Conservation (phyloP, 2,329 filamentous ascomycete species). For the Colletotrichum gloeosporioides region DNA sequence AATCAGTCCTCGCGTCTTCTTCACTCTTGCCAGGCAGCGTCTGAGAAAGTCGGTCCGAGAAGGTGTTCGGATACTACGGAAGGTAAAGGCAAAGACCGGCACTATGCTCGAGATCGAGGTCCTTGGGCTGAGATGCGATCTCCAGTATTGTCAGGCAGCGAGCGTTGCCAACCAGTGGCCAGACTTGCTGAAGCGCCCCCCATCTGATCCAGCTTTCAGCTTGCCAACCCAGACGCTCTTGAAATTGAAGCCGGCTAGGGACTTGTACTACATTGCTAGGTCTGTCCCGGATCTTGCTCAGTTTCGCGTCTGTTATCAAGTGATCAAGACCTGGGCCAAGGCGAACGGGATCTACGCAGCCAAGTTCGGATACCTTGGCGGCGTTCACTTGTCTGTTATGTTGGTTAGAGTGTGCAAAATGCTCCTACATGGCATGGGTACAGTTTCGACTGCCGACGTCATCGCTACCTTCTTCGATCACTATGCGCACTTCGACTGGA, state of each 20-base stretch:
- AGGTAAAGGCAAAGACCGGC: constrained; percentile 62
- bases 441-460: constrained; percentile 54
- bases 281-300: constrained; percentile 63
- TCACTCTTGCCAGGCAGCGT: constrained; percentile 60
- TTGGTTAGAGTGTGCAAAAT: constrained; percentile 66
- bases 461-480: constrained; percentile 66
- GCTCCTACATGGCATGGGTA: constrained; percentile 39
- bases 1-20: constrained; percentile 66
- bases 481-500: constrained; percentile 68
- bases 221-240: constrained; percentile 61
- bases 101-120: constrained; percentile 70
- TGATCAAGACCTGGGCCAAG: constrained; percentile 68
- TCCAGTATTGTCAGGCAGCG: constrained; percentile 67
- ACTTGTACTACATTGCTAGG: constrained; percentile 64
- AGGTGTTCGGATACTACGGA: constrained; percentile 58
- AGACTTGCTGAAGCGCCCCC: constrained; percentile 48
- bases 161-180: constrained; percentile 43
- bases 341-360: constrained; percentile 68
- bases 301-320: constrained; percentile 64
- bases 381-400: constrained; percentile 68
- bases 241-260: constrained; percentile 69
- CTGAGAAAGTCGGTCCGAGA: constrained; percentile 50
- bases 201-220: constrained; percentile 58
- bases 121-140: constrained; percentile 62
- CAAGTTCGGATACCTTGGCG: constrained; percentile 69